A percentile compares a stretch with the other conserved stretches of the same genome.
These are phyloP conservation scores for Apiospora arundinis DNA, from an alignment of 2,329 filamentous ascomycete species.

Conservation along the genomic window DNA sequence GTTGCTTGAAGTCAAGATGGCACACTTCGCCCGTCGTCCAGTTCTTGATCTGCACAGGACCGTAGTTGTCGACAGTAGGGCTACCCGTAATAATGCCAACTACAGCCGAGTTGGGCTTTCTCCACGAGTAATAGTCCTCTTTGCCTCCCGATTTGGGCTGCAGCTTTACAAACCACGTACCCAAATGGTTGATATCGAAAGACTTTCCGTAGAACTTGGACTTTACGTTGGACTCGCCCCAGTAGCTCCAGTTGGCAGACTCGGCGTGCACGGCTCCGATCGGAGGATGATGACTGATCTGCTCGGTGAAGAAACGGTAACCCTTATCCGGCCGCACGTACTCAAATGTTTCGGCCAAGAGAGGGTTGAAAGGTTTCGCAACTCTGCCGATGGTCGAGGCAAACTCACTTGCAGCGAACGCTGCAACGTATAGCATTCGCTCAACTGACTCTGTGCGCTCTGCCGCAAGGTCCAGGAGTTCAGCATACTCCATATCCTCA, in stretches of 20 bases:
- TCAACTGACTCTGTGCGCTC: conserved; percentile 88
- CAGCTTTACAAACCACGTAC: conserved; percentile 94
- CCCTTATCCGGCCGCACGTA: conserved; percentile 96
- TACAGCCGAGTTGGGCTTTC: conserved; percentile 97
- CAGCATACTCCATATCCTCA: conserved; percentile 97
- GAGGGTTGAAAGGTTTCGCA: conserved; percentile 96
- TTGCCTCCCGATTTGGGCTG: conserved; percentile 76
- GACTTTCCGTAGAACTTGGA: conserved; percentile 98
- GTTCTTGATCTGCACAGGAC: conserved; percentile 96
- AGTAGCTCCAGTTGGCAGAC: conserved; percentile 94
- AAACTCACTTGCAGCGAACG: conserved; percentile 95
- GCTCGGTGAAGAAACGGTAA: conserved; percentile 97
- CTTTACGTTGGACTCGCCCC: conserved; percentile 91
- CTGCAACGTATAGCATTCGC: conserved; percentile 90
- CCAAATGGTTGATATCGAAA: conserved; percentile 94
- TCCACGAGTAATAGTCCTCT: conserved; percentile 95
- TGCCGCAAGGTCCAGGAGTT: conserved; percentile 87
- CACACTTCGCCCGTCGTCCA: conserved; percentile 95
- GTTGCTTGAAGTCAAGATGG: conserved; percentile 88
- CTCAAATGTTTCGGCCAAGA: conserved; percentile 95
- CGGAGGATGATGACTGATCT: conserved; percentile 96
- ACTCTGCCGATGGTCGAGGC: conserved; percentile 96
- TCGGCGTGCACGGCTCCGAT: conserved; percentile 94
- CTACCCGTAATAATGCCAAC: conserved; percentile 97
- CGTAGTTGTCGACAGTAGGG: conserved; percentile 97